These are phyloP conservation scores for Neonectria punicea DNA, from an alignment of 2,329 filamentous ascomycete species.

Conservation along the genomic window DNA sequence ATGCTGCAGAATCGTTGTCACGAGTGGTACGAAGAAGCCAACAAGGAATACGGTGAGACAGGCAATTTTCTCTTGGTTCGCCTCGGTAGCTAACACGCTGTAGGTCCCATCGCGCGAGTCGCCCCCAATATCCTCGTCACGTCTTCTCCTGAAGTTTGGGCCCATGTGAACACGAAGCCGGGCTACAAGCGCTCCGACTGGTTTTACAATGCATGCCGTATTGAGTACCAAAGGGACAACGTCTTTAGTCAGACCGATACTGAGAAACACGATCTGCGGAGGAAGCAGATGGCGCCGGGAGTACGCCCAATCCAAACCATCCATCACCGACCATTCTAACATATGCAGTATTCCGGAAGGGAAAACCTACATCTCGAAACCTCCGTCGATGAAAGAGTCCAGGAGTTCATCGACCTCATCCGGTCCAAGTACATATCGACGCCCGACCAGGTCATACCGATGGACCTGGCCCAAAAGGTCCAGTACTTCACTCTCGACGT, in stretches of 20 bases:
- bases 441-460: slow-evolving; percentile 39
- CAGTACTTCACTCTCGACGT: slow-evolving; percentile 65
- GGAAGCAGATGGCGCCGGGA: slow-evolving; percentile 62
- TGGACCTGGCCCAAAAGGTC: slow-evolving; percentile 59
- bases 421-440: slow-evolving; percentile 55
- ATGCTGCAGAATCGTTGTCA: slow-evolving; percentile 18
- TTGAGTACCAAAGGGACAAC: slow-evolving; percentile 62
- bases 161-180: slow-evolving; percentile 54
- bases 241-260: slow-evolving; percentile 63
- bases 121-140: slow-evolving; percentile 62
- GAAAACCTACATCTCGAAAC: slow-evolving; percentile 63
- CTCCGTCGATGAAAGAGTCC: slow-evolving; percentile 59
- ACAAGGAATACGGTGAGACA: slow-evolving; percentile 7
- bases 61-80: too few species aligned
- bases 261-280: slow-evolving; percentile 55
- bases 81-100: not conserved
- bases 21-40: slow-evolving; percentile 22
- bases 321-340: not conserved
- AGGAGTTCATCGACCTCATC: slow-evolving; percentile 57
- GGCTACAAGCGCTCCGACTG: slow-evolving; percentile 55
- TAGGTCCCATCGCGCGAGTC: slow-evolving; percentile 45
- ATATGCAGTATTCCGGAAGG: slow-evolving; percentile 61
- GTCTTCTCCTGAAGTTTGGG: slow-evolving; percentile 58
- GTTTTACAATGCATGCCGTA: slow-evolving; percentile 57
- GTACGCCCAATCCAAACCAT: slow-evolving; percentile 46